phyloP scores from a whole-genome alignment of 345 rosid genomes.

The Salix viminalis region DNA sequence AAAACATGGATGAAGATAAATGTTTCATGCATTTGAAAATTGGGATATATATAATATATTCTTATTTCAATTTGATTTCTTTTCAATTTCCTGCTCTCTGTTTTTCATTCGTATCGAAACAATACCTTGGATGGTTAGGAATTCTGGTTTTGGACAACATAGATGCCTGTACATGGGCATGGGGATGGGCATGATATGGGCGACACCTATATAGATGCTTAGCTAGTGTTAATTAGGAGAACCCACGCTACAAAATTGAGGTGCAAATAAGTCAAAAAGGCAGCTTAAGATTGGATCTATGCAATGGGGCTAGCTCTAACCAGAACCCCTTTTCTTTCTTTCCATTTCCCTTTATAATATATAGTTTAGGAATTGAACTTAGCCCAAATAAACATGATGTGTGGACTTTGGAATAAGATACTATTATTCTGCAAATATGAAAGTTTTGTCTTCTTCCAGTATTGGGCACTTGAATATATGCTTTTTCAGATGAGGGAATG shows the following conservation, averaged over 20 bases:
- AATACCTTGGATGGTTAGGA: neutral
- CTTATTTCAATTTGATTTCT: too few relatives aligned
- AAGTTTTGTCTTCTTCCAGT: conserved; percentile 18
- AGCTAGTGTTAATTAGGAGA: neutral
- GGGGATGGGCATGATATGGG: neutral
- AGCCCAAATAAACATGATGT: neutral
- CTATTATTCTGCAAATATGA: neutral
- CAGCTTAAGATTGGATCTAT: neutral
- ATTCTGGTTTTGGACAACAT: neutral
- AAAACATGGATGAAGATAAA: too few relatives aligned
- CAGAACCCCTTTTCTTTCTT: neutral
- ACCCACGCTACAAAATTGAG: neutral
- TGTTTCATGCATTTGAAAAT: too few relatives aligned
- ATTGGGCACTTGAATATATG: conserved; percentile 21
- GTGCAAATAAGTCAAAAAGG: neutral
- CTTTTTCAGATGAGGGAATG: conserved; percentile 11
- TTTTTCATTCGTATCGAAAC: neutral
- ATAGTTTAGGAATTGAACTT: neutral
- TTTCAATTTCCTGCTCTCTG: neutral
- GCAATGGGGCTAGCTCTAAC: neutral
- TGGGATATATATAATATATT: too few relatives aligned
- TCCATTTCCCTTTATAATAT: neutral
- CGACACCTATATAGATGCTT: neutral
- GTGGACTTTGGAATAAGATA: conserved; percentile 6
- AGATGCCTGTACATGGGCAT: neutral